Conservation (phyloP, 768 basidiomycete genomes). For the Rhodotorula babjevae region DNA sequence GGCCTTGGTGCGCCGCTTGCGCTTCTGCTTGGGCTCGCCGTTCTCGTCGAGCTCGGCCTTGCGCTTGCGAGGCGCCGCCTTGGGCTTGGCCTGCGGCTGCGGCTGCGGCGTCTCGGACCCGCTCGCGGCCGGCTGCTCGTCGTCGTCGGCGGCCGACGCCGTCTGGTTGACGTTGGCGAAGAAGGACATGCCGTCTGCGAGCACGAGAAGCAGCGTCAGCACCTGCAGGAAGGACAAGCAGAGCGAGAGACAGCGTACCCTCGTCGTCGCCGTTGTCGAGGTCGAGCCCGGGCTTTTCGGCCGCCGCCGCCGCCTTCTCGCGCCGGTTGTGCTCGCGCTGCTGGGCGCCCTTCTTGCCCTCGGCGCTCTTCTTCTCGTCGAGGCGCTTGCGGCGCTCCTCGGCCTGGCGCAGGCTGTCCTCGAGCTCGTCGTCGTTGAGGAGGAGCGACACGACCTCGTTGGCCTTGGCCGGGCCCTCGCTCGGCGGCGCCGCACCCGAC, state of each 20-base stretch:
- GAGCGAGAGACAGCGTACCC: conserved; percentile 4
- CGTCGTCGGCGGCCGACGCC: conserved; percentile 33
- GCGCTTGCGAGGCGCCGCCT: conserved; percentile 28
- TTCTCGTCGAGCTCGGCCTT: conserved; percentile 32
- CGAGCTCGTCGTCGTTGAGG: conserved; percentile 89
- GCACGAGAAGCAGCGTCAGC: too few relatives aligned
- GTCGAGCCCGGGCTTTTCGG: conserved; percentile 25
- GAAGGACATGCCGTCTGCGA: conserved; percentile 35
- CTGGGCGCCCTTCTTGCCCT: conserved; percentile 36
- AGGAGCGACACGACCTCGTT: conserved; percentile 94
- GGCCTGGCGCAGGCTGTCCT: conserved; percentile 44
- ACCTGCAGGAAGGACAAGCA: too few relatives aligned
- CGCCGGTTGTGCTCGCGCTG: conserved; percentile 25
- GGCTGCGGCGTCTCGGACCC: conserved; percentile 8
- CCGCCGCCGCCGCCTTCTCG: conserved; percentile 12
- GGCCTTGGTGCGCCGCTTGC: conserved; percentile 25
- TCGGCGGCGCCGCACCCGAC: conserved; percentile 27
- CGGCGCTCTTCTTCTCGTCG: conserved; percentile 45
- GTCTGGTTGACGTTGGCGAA: conserved; percentile 32
- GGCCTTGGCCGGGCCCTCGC: conserved; percentile 61
- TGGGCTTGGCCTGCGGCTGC: conserved; percentile 19
- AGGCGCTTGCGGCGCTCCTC: conserved; percentile 46
- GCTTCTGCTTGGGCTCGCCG: conserved; percentile 27
- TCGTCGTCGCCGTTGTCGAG: conserved; percentile 29
- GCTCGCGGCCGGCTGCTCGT: conserved; percentile 14